These are phyloP conservation scores for Xylaria longipes DNA, from an alignment of 495 filamentous ascomycete genomes.

Conservation along the genomic window DNA sequence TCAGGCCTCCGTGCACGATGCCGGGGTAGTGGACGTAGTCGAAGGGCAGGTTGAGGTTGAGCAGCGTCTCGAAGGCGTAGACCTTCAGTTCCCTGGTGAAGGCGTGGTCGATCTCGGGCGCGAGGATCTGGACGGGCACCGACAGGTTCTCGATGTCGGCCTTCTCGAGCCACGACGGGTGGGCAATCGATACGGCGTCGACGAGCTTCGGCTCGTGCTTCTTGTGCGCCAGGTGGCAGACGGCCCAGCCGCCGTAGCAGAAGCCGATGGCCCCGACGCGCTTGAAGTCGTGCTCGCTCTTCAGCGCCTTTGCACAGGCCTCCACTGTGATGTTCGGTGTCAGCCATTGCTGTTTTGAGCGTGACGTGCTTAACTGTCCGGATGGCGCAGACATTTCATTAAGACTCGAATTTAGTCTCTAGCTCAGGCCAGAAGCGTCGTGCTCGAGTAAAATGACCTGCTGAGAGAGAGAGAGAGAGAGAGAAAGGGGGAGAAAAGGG, in stretches of 20 bases:
- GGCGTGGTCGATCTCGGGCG: constrained; percentile 59
- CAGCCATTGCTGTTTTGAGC: not conserved
- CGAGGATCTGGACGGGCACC: constrained; percentile 64
- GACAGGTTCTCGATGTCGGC: constrained; percentile 58
- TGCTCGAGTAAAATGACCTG: not conserved
- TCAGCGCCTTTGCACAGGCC: constrained; percentile 54
- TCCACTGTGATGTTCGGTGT: constrained; percentile 40
- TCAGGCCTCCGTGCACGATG: constrained; percentile 57
- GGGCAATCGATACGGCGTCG: constrained; percentile 60
- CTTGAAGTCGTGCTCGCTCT: constrained; percentile 40
- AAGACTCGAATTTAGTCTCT: not conserved
- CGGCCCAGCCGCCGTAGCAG: constrained; percentile 68
- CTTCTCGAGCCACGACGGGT: constrained; percentile 57
- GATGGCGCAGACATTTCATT: not conserved
- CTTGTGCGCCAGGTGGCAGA: constrained; percentile 51
- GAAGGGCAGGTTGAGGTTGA: constrained; percentile 52
- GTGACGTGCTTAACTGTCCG: not conserved
- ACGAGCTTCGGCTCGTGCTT: constrained; percentile 52
- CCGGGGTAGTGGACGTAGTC: constrained; percentile 66
- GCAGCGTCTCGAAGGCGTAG: constrained; percentile 50
- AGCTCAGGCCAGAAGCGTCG: not conserved
- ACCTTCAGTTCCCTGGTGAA: constrained; percentile 61
- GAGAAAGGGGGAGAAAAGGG: not conserved
- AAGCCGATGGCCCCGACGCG: constrained; percentile 63
- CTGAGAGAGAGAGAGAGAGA: not conserved